Percentiles rank a stretch among this genome's conserved stretches.
Evolutionary conservation across 345 rosid genomes (phyloP).

Genomic region (Noccaea caerulescens): DNA sequence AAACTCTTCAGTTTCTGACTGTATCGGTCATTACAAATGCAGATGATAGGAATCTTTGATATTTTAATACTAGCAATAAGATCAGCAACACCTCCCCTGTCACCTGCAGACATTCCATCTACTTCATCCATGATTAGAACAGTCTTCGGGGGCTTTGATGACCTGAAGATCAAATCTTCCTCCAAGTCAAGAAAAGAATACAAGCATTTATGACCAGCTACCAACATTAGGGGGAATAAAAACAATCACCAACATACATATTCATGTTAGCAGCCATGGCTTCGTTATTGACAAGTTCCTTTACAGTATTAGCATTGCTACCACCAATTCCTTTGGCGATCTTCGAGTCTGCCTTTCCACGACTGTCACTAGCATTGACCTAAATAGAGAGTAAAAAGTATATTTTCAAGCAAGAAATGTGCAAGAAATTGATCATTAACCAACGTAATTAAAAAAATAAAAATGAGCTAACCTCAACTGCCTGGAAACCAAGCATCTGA

Average conservation of each 20-base stretch:
- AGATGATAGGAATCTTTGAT: conserved; percentile 92
- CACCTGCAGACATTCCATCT: conserved; percentile 99
- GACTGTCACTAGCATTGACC: conserved; percentile 99
- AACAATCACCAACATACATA: conserved; percentile 50
- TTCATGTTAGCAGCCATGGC: conserved; percentile 65
- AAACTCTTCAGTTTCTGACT: conserved; percentile 98
- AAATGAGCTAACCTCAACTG: conserved; percentile 69
- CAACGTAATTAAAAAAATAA: conserved; percentile 6
- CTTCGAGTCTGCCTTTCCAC: conserved; percentile 89
- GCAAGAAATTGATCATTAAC: conserved; percentile 25
- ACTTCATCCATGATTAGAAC: conserved; percentile 99
- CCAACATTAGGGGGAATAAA: conserved; percentile 14
- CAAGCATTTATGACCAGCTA: conserved; percentile 27
- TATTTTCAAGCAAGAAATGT: conserved; percentile 17
- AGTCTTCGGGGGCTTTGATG: conserved; percentile 69
- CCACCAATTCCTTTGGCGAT: conserved; percentile 91
- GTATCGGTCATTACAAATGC: conserved; percentile 97
- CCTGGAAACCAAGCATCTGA: conserved; percentile 92
- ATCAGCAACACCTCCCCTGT: conserved; percentile 97
- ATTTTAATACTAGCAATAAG: conserved; percentile 96
- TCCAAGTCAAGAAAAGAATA: conserved; percentile 27
- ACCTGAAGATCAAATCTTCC: conserved; percentile 53
- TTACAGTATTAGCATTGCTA: conserved; percentile 91
- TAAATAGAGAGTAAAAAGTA: conserved; percentile 33
- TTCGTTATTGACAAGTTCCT: conserved; percentile 94